These are phyloP conservation scores for Thelonectria rubi DNA, from an alignment of 2,329 filamentous ascomycete genomes.

Conservation along the genomic window DNA sequence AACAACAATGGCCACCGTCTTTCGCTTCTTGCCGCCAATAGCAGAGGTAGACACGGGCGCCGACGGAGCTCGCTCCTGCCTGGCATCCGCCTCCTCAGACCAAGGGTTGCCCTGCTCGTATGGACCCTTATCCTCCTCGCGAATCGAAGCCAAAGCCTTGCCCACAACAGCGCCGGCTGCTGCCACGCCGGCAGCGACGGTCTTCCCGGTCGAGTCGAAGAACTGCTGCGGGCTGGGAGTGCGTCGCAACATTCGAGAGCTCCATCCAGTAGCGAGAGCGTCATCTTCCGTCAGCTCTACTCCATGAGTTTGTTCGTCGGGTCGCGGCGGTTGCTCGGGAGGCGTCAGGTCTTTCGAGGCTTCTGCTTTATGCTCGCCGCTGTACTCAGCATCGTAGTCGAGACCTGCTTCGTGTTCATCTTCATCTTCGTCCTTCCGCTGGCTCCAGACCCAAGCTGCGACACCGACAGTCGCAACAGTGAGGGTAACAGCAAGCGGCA, in stretches of 20 bases:
- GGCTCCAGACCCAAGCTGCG: constrained; percentile 93
- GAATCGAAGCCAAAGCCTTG: constrained; percentile 82
- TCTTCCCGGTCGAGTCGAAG: constrained; percentile 83
- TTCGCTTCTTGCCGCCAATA: constrained; percentile 63
- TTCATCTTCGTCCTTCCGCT: constrained; percentile 79
- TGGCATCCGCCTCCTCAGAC: constrained; percentile 87
- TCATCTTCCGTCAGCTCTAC: constrained; percentile 43
- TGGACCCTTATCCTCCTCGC: constrained; percentile 80
- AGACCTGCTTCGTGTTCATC: constrained; percentile 60
- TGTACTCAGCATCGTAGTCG: constrained; percentile 61
- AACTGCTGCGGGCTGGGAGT: constrained; percentile 90
- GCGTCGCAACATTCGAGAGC: constrained; percentile 80
- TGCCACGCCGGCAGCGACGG: constrained; percentile 81
- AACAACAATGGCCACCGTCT: constrained; percentile 87
- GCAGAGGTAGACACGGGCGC: constrained; percentile 43
- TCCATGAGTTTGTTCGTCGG: constrained; percentile 55
- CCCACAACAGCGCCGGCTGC: constrained; percentile 85
- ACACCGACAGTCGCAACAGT: constrained; percentile 87
- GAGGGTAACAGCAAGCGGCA: constrained; percentile 86
- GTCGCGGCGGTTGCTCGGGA: constrained; percentile 50
- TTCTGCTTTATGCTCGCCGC: constrained; percentile 62
- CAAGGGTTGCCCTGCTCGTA: constrained; percentile 89
- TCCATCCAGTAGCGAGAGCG: constrained; percentile 64
- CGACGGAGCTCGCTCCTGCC: constrained; percentile 56
- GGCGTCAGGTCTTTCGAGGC: constrained; percentile 51